Evolutionary conservation across 768 basidiomycete species (phyloP), one percentile per base, ranked within the genome.

Genomic region (Lactarius hengduanensis): DNA sequence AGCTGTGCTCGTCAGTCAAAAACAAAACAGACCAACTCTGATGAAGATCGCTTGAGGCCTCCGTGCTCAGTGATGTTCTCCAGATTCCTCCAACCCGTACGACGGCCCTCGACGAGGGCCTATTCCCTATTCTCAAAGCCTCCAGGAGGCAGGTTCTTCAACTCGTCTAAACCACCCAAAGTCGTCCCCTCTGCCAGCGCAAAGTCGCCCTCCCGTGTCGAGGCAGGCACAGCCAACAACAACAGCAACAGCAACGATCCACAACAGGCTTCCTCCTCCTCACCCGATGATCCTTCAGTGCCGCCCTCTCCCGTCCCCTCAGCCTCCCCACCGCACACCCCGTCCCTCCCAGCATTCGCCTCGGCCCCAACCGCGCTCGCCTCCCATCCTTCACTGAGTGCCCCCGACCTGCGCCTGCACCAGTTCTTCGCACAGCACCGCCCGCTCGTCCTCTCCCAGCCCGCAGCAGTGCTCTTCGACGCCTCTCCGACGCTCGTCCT

Each of bases 381-480:
- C 66, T 63, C 78, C 13, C 88, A 91, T 69, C 88, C 87, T 1
- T 70, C 82, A 30, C 71, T 92, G 63, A 84, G 81, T 62, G 74
- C 87, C 13, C 85, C 87, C 68, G 90, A 90, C 70, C 86, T 90
- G 76, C 89, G 87, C 72, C 82, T 92, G 13, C 91, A 93, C 73
- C 89, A 90, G 62, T 94, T 94, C 77, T 94, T 94, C 78, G 85
- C 92, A 3, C 79, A 92, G 38, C 87, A 94, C 72, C 84, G 92
- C 15, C 92, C 92, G 1, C 80, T 94, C 2, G 83, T 90, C 43
- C 80, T 93, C 53, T 78, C 82, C 34, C 83, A 87, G 67, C 86
- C 91, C 0, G 71, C 85, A 0, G 78, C 84, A 10, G 77, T 86
- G 64, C 79, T 92, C 64, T 83, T 84, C 66, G 80, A 82, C 47